Percentiles rank a stretch among this genome's conserved stretches.
phyloP scores from a whole-genome alignment of 176 grass and related monocot species.

The Oryza brachyantha region DNA sequence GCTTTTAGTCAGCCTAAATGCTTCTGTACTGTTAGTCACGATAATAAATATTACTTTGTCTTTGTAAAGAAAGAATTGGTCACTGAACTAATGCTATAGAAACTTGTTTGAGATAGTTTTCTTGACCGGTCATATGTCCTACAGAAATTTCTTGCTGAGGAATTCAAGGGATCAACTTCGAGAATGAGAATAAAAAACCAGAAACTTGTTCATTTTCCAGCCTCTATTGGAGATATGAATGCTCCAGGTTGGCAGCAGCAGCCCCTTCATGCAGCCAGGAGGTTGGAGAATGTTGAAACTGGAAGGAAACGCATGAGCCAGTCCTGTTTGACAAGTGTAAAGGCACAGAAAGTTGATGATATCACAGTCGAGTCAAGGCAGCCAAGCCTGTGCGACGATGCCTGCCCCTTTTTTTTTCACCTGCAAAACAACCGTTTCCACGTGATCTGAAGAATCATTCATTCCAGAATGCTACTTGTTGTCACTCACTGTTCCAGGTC shows the following conservation, averaged over 20 bases:
- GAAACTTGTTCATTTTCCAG: not conserved
- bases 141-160: not conserved
- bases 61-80: not conserved
- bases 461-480: constrained; percentile 21
- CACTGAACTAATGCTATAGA: not conserved
- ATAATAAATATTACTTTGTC: not conserved
- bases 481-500: not conserved
- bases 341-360: constrained; percentile 1
- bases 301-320: constrained; percentile 39
- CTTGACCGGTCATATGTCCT: not conserved
- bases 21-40: not conserved
- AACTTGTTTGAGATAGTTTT: not conserved
- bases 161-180: not conserved
- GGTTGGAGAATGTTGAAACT: constrained; percentile 39
- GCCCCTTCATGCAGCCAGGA: constrained; percentile 2
- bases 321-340: constrained; percentile 37
- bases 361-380: not conserved
- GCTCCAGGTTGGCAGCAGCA: constrained; percentile 6
- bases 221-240: not conserved
- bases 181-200: not conserved
- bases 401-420: constrained; percentile 9
- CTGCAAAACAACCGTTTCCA: constrained; percentile 40
- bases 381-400: not conserved
- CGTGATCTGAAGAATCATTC: constrained; percentile 38
- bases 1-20: not conserved